Evolutionary conservation across 129 eudicot species (phyloP).

Genomic region (Artemisia tridentata): DNA sequence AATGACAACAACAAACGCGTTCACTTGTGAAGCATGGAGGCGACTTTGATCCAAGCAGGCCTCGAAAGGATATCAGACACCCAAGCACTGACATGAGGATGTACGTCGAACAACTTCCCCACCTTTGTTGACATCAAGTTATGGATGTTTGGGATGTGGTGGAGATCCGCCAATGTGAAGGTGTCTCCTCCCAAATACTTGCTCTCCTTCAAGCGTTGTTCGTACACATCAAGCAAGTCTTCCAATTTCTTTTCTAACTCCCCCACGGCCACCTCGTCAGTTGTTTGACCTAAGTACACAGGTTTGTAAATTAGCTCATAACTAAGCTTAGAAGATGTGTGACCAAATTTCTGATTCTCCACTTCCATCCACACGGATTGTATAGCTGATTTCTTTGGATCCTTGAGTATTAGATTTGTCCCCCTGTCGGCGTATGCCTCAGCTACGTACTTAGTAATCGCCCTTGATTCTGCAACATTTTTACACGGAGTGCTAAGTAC

Average conservation of each 20-base stretch:
- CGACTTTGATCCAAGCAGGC: slow-evolving; percentile 61
- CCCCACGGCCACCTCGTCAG: slow-evolving; percentile 12
- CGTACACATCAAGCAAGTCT: slow-evolving; percentile 53
- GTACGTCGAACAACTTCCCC: slow-evolving; percentile 33
- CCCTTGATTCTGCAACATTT: slow-evolving; percentile 46
- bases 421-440: slow-evolving; percentile 43
- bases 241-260: slow-evolving; percentile 34
- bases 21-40: slow-evolving; percentile 13
- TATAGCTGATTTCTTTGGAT: slow-evolving; percentile 35
- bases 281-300: slow-evolving; percentile 2
- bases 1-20: neutral
- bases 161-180: slow-evolving; percentile 52
- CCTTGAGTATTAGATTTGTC: slow-evolving; percentile 33
- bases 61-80: slow-evolving; percentile 42
- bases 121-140: slow-evolving; percentile 45
- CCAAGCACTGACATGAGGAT: slow-evolving; percentile 63
- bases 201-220: slow-evolving; percentile 34
- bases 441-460: slow-evolving; percentile 48
- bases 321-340: slow-evolving; percentile 22
- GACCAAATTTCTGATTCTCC: slow-evolving; percentile 32
- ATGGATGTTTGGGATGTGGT: slow-evolving; percentile 31
- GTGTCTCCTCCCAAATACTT: slow-evolving; percentile 54
- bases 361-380: slow-evolving; percentile 36
- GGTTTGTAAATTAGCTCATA: slow-evolving; percentile 21
- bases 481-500: too few relatives aligned